Conservation (phyloP, 257 asterid species). For the Solanum neorickii region DNA sequence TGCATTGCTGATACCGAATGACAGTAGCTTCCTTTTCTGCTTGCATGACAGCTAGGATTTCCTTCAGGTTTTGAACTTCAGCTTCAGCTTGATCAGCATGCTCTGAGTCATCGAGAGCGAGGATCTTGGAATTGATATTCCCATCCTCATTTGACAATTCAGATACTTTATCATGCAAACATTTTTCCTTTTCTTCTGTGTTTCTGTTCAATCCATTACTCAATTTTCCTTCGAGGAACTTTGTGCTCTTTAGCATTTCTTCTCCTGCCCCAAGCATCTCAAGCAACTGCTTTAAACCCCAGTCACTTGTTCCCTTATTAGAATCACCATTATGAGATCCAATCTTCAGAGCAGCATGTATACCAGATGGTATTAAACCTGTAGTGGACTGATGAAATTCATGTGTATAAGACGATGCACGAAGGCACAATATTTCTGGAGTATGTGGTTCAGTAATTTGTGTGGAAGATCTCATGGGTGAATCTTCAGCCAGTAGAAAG, state of each 20-base stretch:
- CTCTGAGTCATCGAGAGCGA: constrained; percentile 25
- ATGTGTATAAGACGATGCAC: constrained; percentile 26
- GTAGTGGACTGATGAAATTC: constrained; percentile 9
- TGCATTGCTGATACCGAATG: constrained; percentile 49
- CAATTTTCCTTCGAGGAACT: constrained; percentile 10
- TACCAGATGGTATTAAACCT: not conserved
- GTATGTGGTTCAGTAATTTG: constrained; percentile 31
- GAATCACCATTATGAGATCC: constrained; percentile 13
- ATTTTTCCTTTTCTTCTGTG: not conserved
- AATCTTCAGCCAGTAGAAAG: constrained; percentile 39
- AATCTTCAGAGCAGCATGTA: not conserved
- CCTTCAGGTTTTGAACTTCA: constrained; percentile 46
- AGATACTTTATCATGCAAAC: not conserved
- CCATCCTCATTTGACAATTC: not conserved
- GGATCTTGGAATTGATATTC: constrained; percentile 35
- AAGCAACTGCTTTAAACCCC: constrained; percentile 43
- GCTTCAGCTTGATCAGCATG: constrained; percentile 52
- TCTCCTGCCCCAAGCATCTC: constrained; percentile 39
- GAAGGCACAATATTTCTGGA: constrained; percentile 2
- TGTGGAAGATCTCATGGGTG: constrained; percentile 33
- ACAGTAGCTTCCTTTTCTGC: constrained; percentile 52
- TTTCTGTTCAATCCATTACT: constrained; percentile 2
- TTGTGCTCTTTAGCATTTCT: not conserved
- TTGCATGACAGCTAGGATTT: constrained; percentile 40
- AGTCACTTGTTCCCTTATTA: constrained; percentile 11